Conservation (phyloP, 176 grass and related monocot species). For the Carex littledalei region DNA sequence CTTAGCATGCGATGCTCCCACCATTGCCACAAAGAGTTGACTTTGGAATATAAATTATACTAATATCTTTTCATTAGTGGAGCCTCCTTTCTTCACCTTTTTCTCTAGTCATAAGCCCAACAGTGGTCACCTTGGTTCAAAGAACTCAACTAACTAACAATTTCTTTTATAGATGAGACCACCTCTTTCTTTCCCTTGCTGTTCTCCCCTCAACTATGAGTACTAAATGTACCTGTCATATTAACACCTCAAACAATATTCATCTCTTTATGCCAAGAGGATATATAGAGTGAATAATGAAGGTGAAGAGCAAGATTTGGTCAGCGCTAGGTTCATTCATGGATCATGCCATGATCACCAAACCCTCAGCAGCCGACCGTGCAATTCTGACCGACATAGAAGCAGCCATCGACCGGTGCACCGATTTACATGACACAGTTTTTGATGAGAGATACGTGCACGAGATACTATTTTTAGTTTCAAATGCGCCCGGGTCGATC, state of each 20-base stretch:
- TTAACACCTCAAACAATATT: background rate
- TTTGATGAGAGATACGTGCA: slow-evolving; percentile 55
- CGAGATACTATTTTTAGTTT: slow-evolving; percentile 88
- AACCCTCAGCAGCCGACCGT: slow-evolving; percentile 23
- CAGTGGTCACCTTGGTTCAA: slow-evolving; percentile 38
- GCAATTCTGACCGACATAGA: slow-evolving; percentile 63
- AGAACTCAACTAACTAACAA: slow-evolving; percentile 22
- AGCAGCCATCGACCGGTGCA: slow-evolving; percentile 58
- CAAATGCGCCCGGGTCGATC: slow-evolving; percentile 80
- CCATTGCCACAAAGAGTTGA: slow-evolving; percentile 78
- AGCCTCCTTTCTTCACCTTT: slow-evolving; percentile 15
- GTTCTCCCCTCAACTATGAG: background rate
- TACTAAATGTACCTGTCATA: slow-evolving; percentile 22
- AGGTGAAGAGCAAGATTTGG: slow-evolving; percentile 75
- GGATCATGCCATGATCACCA: slow-evolving; percentile 31
- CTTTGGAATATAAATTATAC: slow-evolving; percentile 63
- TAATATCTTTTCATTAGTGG: slow-evolving; percentile 22
- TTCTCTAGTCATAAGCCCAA: slow-evolving; percentile 45
- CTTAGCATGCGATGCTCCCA: slow-evolving; percentile 83
- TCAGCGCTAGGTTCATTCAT: slow-evolving; percentile 64
- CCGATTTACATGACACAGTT: slow-evolving; percentile 15
- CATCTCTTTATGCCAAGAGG: slow-evolving; percentile 30
- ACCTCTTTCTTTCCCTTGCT: slow-evolving; percentile 15
- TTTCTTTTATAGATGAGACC: slow-evolving; percentile 38
- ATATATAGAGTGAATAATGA: slow-evolving; percentile 48